Evolutionary conservation across 2,329 filamentous ascomycete species (phyloP), one percentile per base, ranked within the genome.

Genomic region (Arthrobotrys sinensis): DNA sequence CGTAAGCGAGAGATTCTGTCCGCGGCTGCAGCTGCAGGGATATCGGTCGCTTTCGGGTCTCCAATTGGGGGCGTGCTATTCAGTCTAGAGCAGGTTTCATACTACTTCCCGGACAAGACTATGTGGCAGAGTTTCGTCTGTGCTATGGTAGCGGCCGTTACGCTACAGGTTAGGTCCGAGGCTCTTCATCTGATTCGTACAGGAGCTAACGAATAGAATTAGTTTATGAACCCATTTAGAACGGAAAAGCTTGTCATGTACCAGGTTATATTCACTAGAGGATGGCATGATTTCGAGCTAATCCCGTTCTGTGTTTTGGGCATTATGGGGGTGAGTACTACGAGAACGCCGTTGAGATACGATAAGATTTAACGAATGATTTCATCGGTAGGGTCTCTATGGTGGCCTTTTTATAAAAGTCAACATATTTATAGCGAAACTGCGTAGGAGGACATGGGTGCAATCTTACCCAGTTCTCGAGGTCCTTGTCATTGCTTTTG

Each of bases 61-160:
- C 94, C 94, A 7, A 97, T 98, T 70, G 96, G 95, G 10, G 95
- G 95, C 55, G 95, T 98, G 21, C 86, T 98, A 19, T 98, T 98
- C 86, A 96, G 93, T 85, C 89, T 98, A n/a, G 95, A 92, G 89
- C 93, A 97, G 88, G 87, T 98, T 1, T 97, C 94, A 0, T 98
- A 97, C 84, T 98, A 97, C 84, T 98, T 98, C 81, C 95, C 96
- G 0, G 95, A 98, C 85, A 98, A 98, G 85, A 98, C 96, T 8
- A 98, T 99, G 96, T 99, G 96, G 96, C 96, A 97, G 84, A 97
- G 94, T 82, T 99, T 99, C 83, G 96, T 99, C 46, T 98, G 96
- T 82, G 96, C 96, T 83, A 98, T 98, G 94, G 93, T 97, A n/a
- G 96, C 94, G 14, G 95, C 96, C 16, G 93, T 98, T 43, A 93